A percentile compares a stretch with the other conserved stretches of the same genome.
These are phyloP conservation scores for Parastagonospora avenae DNA, from an alignment of 2,329 filamentous ascomycete genomes.

Conservation along the genomic window DNA sequence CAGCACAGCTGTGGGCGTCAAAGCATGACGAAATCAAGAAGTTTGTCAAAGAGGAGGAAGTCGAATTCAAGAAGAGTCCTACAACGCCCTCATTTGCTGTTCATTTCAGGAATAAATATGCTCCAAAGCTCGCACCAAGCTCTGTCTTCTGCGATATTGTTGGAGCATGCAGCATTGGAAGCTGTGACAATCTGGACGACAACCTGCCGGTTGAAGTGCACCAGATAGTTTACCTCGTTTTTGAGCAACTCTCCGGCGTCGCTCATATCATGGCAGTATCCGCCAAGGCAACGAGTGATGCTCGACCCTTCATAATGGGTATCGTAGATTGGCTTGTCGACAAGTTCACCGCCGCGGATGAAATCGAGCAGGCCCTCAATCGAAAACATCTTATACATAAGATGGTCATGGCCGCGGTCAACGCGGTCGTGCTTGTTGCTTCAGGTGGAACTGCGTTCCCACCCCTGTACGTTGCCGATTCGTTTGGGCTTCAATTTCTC, in stretches of 20 bases:
- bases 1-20: neutral
- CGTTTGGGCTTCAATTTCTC: no score
- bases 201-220: neutral
- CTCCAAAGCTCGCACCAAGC: neutral
- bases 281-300: neutral
- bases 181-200: neutral
- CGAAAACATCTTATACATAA: no score
- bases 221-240: constrained; percentile 7
- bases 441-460: no score
- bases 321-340: neutral
- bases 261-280: neutral
- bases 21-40: neutral
- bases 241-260: constrained; percentile 5
- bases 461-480: no score
- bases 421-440: no score
- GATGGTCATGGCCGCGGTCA: no score
- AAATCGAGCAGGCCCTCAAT: no score
- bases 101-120: constrained; percentile 2
- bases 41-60: neutral
- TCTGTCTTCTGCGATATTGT: constrained; percentile 1
- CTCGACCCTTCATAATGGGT: neutral
- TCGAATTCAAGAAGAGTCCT: neutral
- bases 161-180: constrained; percentile 1
- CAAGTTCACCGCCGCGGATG: no score
- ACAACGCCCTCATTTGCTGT: neutral